These are phyloP conservation scores for Macroventuria anomochaeta DNA, from an alignment of 2,329 filamentous ascomycete species.

Conservation along the genomic window DNA sequence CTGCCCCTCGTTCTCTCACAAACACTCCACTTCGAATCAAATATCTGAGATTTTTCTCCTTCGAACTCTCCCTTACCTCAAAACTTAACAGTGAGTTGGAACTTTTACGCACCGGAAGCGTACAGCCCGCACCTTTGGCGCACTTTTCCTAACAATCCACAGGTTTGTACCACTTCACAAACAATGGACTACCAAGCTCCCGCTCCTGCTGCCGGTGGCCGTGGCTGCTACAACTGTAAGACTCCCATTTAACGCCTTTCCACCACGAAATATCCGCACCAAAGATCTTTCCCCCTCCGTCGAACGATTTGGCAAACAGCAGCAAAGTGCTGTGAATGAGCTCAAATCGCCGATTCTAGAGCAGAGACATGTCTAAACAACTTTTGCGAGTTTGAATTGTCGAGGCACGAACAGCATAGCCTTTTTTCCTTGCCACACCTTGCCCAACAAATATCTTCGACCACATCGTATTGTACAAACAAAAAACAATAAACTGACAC, in stretches of 20 bases:
- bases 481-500: not conserved
- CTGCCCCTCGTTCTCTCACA: conserved; percentile 25
- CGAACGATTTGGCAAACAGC: not conserved
- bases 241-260: conserved; percentile 17
- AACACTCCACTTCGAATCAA: conserved; percentile 23
- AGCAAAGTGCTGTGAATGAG: not conserved
- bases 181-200: conserved; percentile 49
- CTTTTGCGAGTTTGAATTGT: no score
- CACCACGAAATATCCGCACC: not conserved
- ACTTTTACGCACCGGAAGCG: conserved; percentile 7
- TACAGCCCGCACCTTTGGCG: not conserved
- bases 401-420: not conserved
- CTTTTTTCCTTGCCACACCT: not conserved
- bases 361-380: not conserved
- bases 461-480: not conserved
- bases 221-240: conserved; percentile 54
- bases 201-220: conserved; percentile 44
- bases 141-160: conserved; percentile 23
- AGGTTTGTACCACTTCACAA: conserved; percentile 35
- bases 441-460: not conserved
- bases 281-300: not conserved
- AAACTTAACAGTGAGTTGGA: conserved; percentile 35
- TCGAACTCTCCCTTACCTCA: conserved; percentile 28
- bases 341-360: not conserved
- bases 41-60: conserved; percentile 18